phyloP scores from a whole-genome alignment of 768 basidiomycete genomes.

The Galerina sulciceps region DNA sequence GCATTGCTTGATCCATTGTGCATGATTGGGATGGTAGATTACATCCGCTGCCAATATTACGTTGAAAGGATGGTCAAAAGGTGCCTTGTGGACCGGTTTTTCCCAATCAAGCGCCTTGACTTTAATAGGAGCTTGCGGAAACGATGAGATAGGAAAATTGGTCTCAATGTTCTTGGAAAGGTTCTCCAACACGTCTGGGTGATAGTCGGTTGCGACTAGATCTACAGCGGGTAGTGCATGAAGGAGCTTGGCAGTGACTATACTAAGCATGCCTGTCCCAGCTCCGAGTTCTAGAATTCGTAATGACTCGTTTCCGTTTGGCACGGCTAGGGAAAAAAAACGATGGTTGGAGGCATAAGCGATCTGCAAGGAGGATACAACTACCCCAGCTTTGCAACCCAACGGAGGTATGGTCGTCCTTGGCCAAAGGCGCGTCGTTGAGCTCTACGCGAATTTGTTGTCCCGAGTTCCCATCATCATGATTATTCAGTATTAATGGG shows the following conservation, averaged over 20 bases:
- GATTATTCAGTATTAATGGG: slow-evolving; percentile 19
- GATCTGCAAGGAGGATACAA: slow-evolving; percentile 70
- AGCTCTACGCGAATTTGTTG: slow-evolving; percentile 52
- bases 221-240: slow-evolving; percentile 22
- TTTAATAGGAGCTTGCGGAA: slow-evolving; percentile 31
- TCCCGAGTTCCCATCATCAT: not conserved
- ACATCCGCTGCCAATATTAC: slow-evolving; percentile 81
- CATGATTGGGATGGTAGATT: slow-evolving; percentile 74
- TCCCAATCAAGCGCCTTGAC: slow-evolving; percentile 73
- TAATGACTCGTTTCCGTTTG: slow-evolving; percentile 22
- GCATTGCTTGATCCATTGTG: slow-evolving; percentile 68
- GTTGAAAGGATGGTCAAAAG: slow-evolving; percentile 55
- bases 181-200: slow-evolving; percentile 75
- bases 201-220: slow-evolving; percentile 79
- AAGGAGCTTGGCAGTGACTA: slow-evolving; percentile 54
- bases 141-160: slow-evolving; percentile 41
- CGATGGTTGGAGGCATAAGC: slow-evolving; percentile 56
- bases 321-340: slow-evolving; percentile 25
- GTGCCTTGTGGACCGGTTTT: slow-evolving; percentile 37
- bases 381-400: slow-evolving; percentile 88
- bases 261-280: slow-evolving; percentile 84
- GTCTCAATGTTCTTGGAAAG: slow-evolving; percentile 59
- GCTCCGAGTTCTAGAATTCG: slow-evolving; percentile 82
- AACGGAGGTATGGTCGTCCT: slow-evolving; percentile 75
- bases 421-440: slow-evolving; percentile 69